These are phyloP conservation scores for Camelina hispida DNA, from an alignment of 345 rosid species.

Conservation along the genomic window DNA sequence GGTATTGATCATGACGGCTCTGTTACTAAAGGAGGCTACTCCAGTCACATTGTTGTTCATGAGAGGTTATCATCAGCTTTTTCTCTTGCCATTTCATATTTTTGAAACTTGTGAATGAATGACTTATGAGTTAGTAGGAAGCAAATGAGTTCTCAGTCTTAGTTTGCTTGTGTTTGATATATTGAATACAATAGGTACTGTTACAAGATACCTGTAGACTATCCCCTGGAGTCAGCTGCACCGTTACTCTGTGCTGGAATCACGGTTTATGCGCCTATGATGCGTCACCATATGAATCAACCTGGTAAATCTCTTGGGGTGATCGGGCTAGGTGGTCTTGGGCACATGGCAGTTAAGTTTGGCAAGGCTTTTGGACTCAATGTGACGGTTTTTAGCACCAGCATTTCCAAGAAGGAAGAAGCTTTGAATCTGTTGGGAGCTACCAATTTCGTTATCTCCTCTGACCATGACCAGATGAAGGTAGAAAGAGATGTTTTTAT, in stretches of 20 bases:
- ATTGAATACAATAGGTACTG: conserved; percentile 64
- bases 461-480: conserved; percentile 82
- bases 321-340: conserved; percentile 92
- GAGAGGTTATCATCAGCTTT: conserved; percentile 55
- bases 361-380: conserved; percentile 89
- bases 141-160: neutral
- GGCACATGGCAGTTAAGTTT: conserved; percentile 95
- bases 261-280: conserved; percentile 86
- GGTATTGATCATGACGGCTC: conserved; percentile 74
- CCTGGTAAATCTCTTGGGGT: conserved; percentile 83
- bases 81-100: neutral
- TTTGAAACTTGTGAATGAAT: neutral
- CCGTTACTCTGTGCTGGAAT: conserved; percentile 94
- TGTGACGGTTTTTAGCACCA: conserved; percentile 87
- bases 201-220: conserved; percentile 65
- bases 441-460: conserved; percentile 65
- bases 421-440: conserved; percentile 75
- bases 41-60: conserved; percentile 71
- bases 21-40: conserved; percentile 87
- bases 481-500: no score
- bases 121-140: neutral
- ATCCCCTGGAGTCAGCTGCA: conserved; percentile 77
- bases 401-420: conserved; percentile 78
- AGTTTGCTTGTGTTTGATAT: neutral
- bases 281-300: conserved; percentile 79